Evolutionary conservation across 495 filamentous ascomycete species (phyloP).

Genomic region (Pyrenula massariospora): DNA sequence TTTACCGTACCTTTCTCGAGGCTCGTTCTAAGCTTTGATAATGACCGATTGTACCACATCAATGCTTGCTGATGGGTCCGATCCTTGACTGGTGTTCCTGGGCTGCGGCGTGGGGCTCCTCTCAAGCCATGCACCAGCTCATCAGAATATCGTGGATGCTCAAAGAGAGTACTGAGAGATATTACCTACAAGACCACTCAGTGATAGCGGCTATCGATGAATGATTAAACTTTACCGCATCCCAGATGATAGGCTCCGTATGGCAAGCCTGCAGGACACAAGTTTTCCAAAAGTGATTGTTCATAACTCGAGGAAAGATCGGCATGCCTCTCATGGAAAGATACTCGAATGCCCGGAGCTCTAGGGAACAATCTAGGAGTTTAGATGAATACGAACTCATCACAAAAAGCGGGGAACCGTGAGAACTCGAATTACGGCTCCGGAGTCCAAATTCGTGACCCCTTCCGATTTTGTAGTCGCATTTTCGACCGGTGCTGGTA

Average conservation of each 20-base stretch:
- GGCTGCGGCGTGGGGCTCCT: not conserved
- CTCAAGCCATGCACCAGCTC: conserved; percentile 3
- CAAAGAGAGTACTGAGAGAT: conserved; percentile 25
- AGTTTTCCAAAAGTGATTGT: conserved; percentile 33
- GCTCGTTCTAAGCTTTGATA: conserved; percentile 6
- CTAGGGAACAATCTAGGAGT: not conserved
- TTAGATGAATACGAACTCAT: conserved; percentile 5
- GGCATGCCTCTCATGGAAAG: conserved; percentile 3
- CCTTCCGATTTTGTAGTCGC: conserved; percentile 14
- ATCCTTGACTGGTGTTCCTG: conserved; percentile 34
- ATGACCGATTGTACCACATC: conserved; percentile 1
- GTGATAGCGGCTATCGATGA: not conserved
- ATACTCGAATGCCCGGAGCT: conserved; percentile 10
- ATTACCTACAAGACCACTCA: conserved; percentile 28
- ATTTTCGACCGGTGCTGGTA: conserved; percentile 26
- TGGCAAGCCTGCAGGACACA: conserved; percentile 35
- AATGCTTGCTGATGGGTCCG: conserved; percentile 21
- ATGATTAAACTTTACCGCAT: conserved; percentile 24
- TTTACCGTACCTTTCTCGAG: conserved; percentile 4
- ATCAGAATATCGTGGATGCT: conserved; percentile 29
- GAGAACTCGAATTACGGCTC: conserved; percentile 1
- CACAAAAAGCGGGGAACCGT: not conserved
- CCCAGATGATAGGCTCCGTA: conserved; percentile 33
- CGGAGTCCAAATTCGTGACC: not conserved
- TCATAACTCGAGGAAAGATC: conserved; percentile 17